These are phyloP conservation scores for Skeletonema tropicum DNA, from an alignment of 108 stramenopile genomes.

Conservation along the genomic window DNA sequence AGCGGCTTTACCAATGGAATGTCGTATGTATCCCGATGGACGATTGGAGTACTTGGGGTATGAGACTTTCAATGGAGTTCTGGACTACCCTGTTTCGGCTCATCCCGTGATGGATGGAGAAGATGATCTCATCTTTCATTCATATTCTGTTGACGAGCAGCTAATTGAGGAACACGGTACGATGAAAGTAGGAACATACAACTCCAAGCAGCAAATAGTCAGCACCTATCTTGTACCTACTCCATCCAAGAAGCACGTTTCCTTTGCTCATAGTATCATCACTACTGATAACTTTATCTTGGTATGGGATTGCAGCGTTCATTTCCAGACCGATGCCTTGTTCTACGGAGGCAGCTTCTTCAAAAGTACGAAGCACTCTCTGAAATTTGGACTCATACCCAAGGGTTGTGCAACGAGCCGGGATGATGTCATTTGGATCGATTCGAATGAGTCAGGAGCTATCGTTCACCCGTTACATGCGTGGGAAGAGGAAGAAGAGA, in stretches of 20 bases:
- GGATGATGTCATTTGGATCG: conserved; percentile 49
- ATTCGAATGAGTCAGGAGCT: conserved; percentile 43
- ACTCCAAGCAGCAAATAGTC: conserved; percentile 20
- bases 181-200: conserved; percentile 43
- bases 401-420: conserved; percentile 38
- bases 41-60: conserved; percentile 40
- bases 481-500: conserved; percentile 51
- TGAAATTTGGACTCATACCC: conserved; percentile 47
- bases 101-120: conserved; percentile 40
- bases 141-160: conserved; percentile 41
- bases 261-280: conserved; percentile 48
- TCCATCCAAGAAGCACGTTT: conserved; percentile 37
- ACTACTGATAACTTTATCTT: conserved; percentile 45
- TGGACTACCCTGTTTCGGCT: conserved; percentile 55
- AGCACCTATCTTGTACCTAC: conserved; percentile 44
- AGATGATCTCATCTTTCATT: conserved; percentile 49
- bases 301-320: conserved; percentile 53
- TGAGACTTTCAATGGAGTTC: conserved; percentile 36
- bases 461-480: conserved; percentile 53
- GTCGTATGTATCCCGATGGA: conserved; percentile 46
- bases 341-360: conserved; percentile 45
- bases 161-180: conserved; percentile 45
- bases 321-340: conserved; percentile 40
- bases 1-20: conserved; percentile 44
- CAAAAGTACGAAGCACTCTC: conserved; percentile 17